Evolutionary conservation across 768 basidiomycete species (phyloP), one percentile per base, ranked within the genome.

Genomic region (Coprinopsis strossmayeri): DNA sequence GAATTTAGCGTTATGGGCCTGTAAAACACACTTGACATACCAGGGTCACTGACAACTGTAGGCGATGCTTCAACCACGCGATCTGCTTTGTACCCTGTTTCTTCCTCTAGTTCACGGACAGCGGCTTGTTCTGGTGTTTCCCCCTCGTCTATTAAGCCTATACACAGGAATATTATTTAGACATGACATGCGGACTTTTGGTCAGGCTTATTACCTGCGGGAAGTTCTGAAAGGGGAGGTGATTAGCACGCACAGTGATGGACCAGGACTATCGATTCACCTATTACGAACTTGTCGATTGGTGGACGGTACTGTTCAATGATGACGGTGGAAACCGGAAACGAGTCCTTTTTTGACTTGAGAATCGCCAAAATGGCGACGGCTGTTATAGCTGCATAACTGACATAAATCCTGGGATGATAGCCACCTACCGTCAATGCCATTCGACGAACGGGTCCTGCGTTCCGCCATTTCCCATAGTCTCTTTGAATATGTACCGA

Each of bases 251-350:
- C 5, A 9, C 40, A 34, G 43, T 11, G 15, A n/a, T 15, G 38
- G 23, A 17, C 45, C 32, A 37, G 2, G 21, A 39, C 2, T 10
- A 11, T 4, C 20, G 25, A 39, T 45, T 34, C 61, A 81, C 90
- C 92, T 51, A 95, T 74, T 51, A 88, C 75, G 53, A 77, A 74
- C 53, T 81, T 83, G 57, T 79, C 85, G 39, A 92, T 74, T 0
- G 94, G 91, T 0, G 95, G 92, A 21, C 95, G 81, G 63, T 86
- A 97, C 61, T 96, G 94, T 60, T 95, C 91, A 57, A 96, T 81
- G 55, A 97, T 71, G 46, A 95, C 76, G 3, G 88, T 92, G 1
- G 87, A 89, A 3, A 76, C 63, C 3, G 81, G 82, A 57, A 91
- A 91, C 2, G 79, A 75, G 51, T 77, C 72, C 5, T 77, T 79